These are phyloP conservation scores for Plenodomus lindquistii DNA, from an alignment of 2,329 filamentous ascomycete species.

Conservation along the genomic window DNA sequence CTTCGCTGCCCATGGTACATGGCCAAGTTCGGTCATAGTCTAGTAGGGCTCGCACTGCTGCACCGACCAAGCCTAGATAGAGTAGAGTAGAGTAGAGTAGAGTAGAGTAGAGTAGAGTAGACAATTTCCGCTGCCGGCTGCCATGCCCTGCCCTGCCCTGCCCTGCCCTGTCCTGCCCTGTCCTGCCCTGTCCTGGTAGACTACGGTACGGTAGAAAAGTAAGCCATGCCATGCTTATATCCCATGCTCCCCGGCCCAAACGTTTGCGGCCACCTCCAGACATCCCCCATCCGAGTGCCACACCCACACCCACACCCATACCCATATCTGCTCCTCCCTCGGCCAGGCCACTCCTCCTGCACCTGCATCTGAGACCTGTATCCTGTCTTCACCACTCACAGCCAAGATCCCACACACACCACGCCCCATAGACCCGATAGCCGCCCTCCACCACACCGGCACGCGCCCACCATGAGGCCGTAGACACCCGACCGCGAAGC, in stretches of 20 bases:
- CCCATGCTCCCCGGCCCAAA: constrained; percentile 15
- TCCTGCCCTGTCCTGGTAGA: no score
- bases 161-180: no score
- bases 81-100: no score
- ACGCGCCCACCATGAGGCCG: constrained; percentile 34
- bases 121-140: no score
- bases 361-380: constrained; percentile 24
- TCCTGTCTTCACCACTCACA: constrained; percentile 31
- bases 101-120: no score
- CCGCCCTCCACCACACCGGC: constrained; percentile 18
- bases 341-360: constrained; percentile 27
- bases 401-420: constrained; percentile 5
- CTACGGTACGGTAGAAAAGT: no score
- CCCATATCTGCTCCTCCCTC: constrained; percentile 10
- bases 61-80: no score
- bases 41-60: no score
- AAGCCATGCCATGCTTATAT: constrained; percentile 12
- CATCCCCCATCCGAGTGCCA: constrained; percentile 10
- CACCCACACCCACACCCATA: background rate
- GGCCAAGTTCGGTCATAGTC: no score
- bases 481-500: constrained; percentile 28
- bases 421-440: background rate
- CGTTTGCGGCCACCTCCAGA: constrained; percentile 18
- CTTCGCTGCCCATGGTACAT: no score
- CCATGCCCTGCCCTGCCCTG: no score